Evolutionary conservation across 371 early-diverging fungal genomes (phyloP).

Genomic region (Actinomortierella wolfii): DNA sequence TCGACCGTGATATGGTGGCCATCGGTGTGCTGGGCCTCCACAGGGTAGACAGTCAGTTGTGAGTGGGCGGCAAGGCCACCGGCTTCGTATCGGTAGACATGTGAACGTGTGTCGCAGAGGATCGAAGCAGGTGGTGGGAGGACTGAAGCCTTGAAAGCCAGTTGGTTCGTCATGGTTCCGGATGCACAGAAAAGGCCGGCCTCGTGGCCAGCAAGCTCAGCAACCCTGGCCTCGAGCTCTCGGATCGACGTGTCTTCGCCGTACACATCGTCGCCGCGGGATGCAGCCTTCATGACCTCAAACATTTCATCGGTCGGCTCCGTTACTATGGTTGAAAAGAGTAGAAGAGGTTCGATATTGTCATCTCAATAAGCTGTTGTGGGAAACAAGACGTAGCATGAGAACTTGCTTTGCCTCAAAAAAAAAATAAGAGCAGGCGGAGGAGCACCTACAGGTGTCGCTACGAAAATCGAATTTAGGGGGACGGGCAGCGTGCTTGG

Average conservation of each 20-base stretch:
- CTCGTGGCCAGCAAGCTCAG: slow-evolving; percentile 77
- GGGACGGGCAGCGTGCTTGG: neutral
- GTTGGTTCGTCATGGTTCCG: slow-evolving; percentile 91
- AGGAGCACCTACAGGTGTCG: slow-evolving; percentile 51
- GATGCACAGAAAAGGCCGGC: slow-evolving; percentile 83
- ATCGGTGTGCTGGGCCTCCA: slow-evolving; percentile 51
- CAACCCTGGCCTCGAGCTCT: slow-evolving; percentile 70
- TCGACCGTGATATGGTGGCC: slow-evolving; percentile 71
- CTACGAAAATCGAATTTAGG: slow-evolving; percentile 62
- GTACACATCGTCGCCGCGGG: slow-evolving; percentile 87
- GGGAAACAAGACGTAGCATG: neutral
- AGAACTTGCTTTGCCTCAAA: neutral
- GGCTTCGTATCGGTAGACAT: slow-evolving; percentile 82
- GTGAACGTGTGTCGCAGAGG: slow-evolving; percentile 79
- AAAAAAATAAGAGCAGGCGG: neutral
- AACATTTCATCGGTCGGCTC: slow-evolving; percentile 86
- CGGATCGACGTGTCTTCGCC: slow-evolving; percentile 75
- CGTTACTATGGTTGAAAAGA: slow-evolving; percentile 57
- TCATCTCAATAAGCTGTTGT: neutral
- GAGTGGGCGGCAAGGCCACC: slow-evolving; percentile 84
- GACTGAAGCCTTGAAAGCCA: slow-evolving; percentile 81
- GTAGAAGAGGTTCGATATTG: neutral
- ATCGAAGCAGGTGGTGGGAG: slow-evolving; percentile 80
- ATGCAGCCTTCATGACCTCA: slow-evolving; percentile 71
- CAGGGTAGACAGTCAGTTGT: slow-evolving; percentile 73